These are phyloP conservation scores for Tranzscheliella williamsii DNA, from an alignment of 1,284 basidiomycete species.

Conservation along the genomic window DNA sequence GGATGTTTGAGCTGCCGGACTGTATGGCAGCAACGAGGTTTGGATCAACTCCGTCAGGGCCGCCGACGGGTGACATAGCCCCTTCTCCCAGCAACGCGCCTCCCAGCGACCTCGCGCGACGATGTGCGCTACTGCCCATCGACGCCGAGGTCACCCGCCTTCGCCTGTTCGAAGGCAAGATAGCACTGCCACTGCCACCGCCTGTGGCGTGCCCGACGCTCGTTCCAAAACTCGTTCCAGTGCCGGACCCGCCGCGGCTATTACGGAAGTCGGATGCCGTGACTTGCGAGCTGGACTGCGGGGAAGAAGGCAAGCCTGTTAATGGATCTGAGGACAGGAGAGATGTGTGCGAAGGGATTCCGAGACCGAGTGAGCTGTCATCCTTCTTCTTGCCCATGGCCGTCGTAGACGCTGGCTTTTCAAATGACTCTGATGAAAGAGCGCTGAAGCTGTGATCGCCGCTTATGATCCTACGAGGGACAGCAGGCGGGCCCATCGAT, in stretches of 20 bases:
- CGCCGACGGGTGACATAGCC: constrained; percentile 51
- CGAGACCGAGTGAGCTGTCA: constrained; percentile 25
- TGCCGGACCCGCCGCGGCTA: constrained; percentile 20
- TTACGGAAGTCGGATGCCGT: constrained; percentile 23
- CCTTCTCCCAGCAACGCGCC: constrained; percentile 42
- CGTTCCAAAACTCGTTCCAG: constrained; percentile 19
- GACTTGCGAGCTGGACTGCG: constrained; percentile 23
- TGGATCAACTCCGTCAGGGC: constrained; percentile 59
- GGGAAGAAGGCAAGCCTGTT: constrained; percentile 14
- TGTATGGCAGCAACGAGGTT: constrained; percentile 56
- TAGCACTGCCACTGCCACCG: constrained; percentile 24
- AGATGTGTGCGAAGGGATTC: constrained; percentile 28
- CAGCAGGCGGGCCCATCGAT: constrained; percentile 37
- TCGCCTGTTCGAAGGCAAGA: constrained; percentile 17
- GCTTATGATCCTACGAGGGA: constrained; percentile 20
- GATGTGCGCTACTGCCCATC: constrained; percentile 42
- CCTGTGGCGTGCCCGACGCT: constrained; percentile 15
- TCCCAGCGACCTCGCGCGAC: constrained; percentile 54
- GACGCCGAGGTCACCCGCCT: constrained; percentile 33
- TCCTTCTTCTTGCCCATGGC: constrained; percentile 37
- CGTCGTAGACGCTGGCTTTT: constrained; percentile 22
- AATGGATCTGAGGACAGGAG: constrained; percentile 25
- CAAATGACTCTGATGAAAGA: constrained; percentile 16
- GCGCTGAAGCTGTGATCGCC: constrained; percentile 12
- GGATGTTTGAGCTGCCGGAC: constrained; percentile 37